Evolutionary conservation across 1,284 basidiomycete genomes (phyloP).

Genomic region (Pseudomicrostroma phylloplanum): DNA sequence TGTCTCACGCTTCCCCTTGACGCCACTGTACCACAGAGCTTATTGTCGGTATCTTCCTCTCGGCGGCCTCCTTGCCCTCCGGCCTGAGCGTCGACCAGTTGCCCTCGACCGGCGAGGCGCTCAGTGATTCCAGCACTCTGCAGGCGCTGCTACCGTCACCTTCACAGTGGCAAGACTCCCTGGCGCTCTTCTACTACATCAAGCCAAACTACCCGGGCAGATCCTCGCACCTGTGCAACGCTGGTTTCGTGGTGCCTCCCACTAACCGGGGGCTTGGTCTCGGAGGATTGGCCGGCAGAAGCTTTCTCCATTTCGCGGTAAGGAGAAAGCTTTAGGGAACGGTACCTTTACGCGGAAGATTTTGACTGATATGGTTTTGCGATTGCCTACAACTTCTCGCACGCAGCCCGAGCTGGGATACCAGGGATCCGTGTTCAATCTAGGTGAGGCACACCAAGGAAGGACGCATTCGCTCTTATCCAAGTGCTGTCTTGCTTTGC

Average conservation of each 20-base stretch:
- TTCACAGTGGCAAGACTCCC: neutral
- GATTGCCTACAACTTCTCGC: conserved; percentile 4
- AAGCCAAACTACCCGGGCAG: conserved; percentile 59
- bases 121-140: neutral
- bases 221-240: conserved; percentile 85
- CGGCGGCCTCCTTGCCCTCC: neutral
- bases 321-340: neutral
- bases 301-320: conserved; percentile 69
- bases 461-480: too few species aligned
- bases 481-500: too few species aligned
- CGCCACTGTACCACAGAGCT: conserved; percentile 11
- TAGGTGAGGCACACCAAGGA: conserved; percentile 45
- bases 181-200: conserved; percentile 56
- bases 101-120: neutral
- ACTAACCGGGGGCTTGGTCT: conserved; percentile 64
- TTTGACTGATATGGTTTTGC: conserved; percentile 15
- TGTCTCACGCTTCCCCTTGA: neutral
- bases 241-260: conserved; percentile 76
- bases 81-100: neutral
- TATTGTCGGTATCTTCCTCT: conserved; percentile 24
- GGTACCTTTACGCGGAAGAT: conserved; percentile 57
- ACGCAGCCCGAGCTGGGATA: conserved; percentile 57
- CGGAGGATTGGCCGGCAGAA: conserved; percentile 68
- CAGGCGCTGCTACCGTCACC: neutral
- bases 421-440: conserved; percentile 82